Evolutionary conservation across 495 filamentous ascomycete genomes (phyloP).

Genomic region (Lophiotrema nucula): DNA sequence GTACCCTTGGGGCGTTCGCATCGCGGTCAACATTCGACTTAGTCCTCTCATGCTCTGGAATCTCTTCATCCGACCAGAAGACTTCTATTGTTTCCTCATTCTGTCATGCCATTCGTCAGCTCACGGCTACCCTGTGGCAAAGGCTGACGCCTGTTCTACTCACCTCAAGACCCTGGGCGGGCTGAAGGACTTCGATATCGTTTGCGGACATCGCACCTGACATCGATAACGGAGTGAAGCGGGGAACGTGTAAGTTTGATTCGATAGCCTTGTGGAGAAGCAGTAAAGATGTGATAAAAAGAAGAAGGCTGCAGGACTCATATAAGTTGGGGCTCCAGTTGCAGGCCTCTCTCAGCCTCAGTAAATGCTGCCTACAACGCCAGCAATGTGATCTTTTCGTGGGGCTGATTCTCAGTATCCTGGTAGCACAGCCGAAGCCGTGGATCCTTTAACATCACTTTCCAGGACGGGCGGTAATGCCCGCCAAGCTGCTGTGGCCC

Average conservation of each 20-base stretch:
- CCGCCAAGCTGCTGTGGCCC: too few relatives aligned
- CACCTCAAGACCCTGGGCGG: slow-evolving; percentile 5
- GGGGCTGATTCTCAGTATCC: too few relatives aligned
- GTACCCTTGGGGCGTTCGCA: too few relatives aligned
- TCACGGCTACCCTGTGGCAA: slow-evolving; percentile 9
- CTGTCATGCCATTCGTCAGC: slow-evolving; percentile 24
- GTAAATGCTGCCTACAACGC: slow-evolving; percentile 19
- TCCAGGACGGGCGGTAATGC: too few relatives aligned
- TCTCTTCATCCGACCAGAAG: too few relatives aligned
- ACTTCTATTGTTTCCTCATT: too few relatives aligned
- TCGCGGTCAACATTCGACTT: slow-evolving; percentile 7
- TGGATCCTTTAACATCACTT: too few relatives aligned
- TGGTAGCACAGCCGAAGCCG: too few relatives aligned
- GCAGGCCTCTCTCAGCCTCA: slow-evolving; percentile 24
- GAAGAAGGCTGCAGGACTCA: slow-evolving; percentile 17
- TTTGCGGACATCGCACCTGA: slow-evolving; percentile 16
- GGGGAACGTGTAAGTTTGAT: neutral
- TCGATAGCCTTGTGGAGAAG: slow-evolving; percentile 19
- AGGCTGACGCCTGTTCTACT: slow-evolving; percentile 2
- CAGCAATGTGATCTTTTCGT: too few relatives aligned
- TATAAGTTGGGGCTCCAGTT: slow-evolving; percentile 5
- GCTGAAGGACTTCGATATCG: slow-evolving; percentile 17
- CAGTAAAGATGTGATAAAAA: neutral
- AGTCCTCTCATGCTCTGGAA: too few relatives aligned
- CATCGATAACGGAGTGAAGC: neutral